Percentiles rank a stretch among this genome's conserved stretches.
Evolutionary conservation across 495 filamentous ascomycete species (phyloP).

Genomic region (Pseudomonodictys pantanalensis): DNA sequence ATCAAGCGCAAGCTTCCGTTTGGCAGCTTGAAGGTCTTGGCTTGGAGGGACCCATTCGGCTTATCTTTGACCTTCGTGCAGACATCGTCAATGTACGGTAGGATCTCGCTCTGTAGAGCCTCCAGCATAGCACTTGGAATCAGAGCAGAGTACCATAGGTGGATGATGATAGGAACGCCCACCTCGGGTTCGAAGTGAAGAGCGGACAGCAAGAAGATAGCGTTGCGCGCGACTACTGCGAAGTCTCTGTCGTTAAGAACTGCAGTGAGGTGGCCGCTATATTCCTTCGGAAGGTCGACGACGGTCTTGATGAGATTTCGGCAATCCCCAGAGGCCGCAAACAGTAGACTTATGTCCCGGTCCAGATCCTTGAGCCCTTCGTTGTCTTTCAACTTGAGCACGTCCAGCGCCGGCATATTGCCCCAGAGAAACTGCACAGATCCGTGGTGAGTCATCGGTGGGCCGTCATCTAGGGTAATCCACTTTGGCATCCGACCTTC

Average conservation of each 20-base stretch:
- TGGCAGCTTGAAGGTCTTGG: slow-evolving; percentile 26
- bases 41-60: slow-evolving; percentile 9
- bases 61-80: slow-evolving; percentile 33
- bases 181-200: slow-evolving; percentile 23
- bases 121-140: slow-evolving; percentile 2
- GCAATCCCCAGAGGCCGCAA: slow-evolving; percentile 51
- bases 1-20: slow-evolving; percentile 12
- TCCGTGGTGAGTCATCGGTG: slow-evolving; percentile 4
- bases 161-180: slow-evolving; percentile 38
- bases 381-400: slow-evolving; percentile 45
- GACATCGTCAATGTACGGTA: slow-evolving; percentile 36
- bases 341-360: slow-evolving; percentile 40
- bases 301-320: slow-evolving; percentile 48
- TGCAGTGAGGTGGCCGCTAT: slow-evolving; percentile 29
- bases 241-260: slow-evolving; percentile 48
- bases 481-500: slow-evolving; percentile 36
- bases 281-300: slow-evolving; percentile 36
- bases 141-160: slow-evolving; percentile 45
- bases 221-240: slow-evolving; percentile 47
- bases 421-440: slow-evolving; percentile 44
- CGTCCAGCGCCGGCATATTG: slow-evolving; percentile 47
- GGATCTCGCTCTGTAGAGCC: slow-evolving; percentile 19
- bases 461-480: slow-evolving; percentile 7
- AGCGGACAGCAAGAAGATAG: slow-evolving; percentile 46
- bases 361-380: slow-evolving; percentile 41